Evolutionary conservation across 208 protist genomes (phyloP), one percentile per base, ranked within the genome.

Genomic region (Trypanosoma lewisi): DNA sequence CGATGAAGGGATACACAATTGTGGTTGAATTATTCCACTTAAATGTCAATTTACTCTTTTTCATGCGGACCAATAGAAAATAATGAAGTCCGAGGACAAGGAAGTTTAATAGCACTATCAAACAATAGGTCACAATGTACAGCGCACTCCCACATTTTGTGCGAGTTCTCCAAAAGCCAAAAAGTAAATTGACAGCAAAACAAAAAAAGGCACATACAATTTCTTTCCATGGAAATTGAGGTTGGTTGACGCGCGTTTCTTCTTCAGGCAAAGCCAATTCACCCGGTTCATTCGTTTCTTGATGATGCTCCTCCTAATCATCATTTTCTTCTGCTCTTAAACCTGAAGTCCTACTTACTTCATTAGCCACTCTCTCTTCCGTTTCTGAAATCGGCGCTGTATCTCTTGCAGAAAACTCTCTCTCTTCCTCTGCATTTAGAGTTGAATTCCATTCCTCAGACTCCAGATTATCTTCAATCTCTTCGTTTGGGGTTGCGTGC

Each of bases 141-240:
- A 73, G 27, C 25, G 67, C 49, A 21, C 73, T 72, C 44, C 81
- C 81, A 57, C 86, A 93, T 16, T 27, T 58, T 4, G 54, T 37
- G 34, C 54, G 67, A 39, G 59, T 63, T 34, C 82, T 80, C 28
- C 85, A 39, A 56, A 85, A 82, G 66, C 86, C 83, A 59, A 87
- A 90, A 36, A 83, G 14, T 11, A 93, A 76, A 28, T 86, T 59
- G n/a, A 88, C 66, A 44, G 84, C 56, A 45, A 93, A 90, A 50
- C 69, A 78, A 27, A 66, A 25, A 25, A 92, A 60, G 52, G 81
- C 78, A 51, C 78, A 76, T 16, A 14, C 9, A 21, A 92, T 47
- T 59, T 92, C 80, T 57, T 77, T 71, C 34, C 47, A 12, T 23
- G 80, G 85, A 71, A 84, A 92, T 63, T 87, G 82, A 50, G 74